Conservation (phyloP, 176 grass and related monocot species). For the Luzula sylvatica region DNA sequence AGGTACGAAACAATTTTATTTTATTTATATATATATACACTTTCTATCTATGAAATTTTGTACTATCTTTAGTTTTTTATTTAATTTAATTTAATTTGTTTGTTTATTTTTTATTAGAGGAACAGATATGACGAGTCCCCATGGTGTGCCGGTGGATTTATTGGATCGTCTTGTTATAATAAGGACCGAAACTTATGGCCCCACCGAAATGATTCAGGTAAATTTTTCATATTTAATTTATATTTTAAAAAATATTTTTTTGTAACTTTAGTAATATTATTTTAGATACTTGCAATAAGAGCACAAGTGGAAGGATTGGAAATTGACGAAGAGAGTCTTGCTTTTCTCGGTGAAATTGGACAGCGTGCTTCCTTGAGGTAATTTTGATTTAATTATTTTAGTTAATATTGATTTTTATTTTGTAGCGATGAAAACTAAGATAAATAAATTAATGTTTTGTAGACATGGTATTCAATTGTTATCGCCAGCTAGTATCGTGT, state of each 20-base stretch:
- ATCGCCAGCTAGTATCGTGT: conserved; percentile 70
- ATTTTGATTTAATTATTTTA: not conserved
- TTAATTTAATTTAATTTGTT: conserved; percentile 19
- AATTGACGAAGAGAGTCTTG: conserved; percentile 91
- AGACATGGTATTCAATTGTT: conserved; percentile 88
- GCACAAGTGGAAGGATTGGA: conserved; percentile 94
- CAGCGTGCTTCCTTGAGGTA: conserved; percentile 87
- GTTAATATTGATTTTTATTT: not conserved
- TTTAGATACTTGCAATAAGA: conserved; percentile 79
- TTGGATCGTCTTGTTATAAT: conserved; percentile 87
- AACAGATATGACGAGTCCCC: conserved; percentile 93
- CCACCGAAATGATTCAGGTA: conserved; percentile 96
- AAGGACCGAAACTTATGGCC: conserved; percentile 83
- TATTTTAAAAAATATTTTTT: conserved; percentile 16
- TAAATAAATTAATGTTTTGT: conserved; percentile 14
- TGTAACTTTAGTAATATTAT: conserved; percentile 11
- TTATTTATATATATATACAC: conserved; percentile 7
- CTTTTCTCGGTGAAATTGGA: conserved; percentile 83
- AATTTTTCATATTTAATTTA: conserved; percentile 13
- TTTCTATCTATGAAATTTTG: not conserved
- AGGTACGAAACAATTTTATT: conserved; percentile 40
- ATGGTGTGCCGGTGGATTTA: conserved; percentile 89
- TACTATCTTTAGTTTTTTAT: not conserved
- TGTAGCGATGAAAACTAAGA: not conserved
- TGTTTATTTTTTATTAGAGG: conserved; percentile 51